Percentiles rank a stretch among this genome's conserved stretches.
These are phyloP conservation scores for Dendrocalamus latiflorus DNA, from an alignment of 202 grass and related monocot species.

Conservation along the genomic window DNA sequence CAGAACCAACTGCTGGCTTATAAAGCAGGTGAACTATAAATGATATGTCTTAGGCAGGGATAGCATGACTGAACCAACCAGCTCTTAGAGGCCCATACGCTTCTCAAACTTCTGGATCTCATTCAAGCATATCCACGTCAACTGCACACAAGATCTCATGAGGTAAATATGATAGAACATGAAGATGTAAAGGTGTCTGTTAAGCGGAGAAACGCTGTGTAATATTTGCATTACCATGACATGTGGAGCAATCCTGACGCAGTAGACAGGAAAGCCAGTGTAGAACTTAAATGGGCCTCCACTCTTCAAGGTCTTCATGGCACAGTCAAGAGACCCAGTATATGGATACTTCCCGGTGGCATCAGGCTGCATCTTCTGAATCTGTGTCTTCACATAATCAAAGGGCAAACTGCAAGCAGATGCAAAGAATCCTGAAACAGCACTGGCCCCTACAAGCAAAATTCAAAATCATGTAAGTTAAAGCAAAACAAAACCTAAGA, in stretches of 20 bases:
- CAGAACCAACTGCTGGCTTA: slow-evolving; percentile 19
- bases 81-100: slow-evolving; percentile 39
- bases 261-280: slow-evolving; percentile 73
- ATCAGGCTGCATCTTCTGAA: slow-evolving; percentile 83
- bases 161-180: not conserved
- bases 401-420: slow-evolving; percentile 77
- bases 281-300: slow-evolving; percentile 74
- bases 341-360: slow-evolving; percentile 67
- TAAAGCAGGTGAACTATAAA: not conserved
- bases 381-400: slow-evolving; percentile 79
- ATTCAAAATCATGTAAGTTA: not conserved
- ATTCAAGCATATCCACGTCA: slow-evolving; percentile 84
- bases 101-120: slow-evolving; percentile 71
- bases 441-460: slow-evolving; percentile 56
- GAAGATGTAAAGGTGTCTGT: not conserved
- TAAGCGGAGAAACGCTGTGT: not conserved
- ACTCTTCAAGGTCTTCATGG: slow-evolving; percentile 60
- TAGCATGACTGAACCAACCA: not conserved
- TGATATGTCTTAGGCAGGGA: not conserved
- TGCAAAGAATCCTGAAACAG: slow-evolving; percentile 70
- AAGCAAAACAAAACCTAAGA: not conserved
- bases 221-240: slow-evolving; percentile 54
- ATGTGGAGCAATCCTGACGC: slow-evolving; percentile 66
- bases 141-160: slow-evolving; percentile 42
- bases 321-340: slow-evolving; percentile 60